Evolutionary conservation across 2,329 filamentous ascomycete genomes (phyloP), one percentile per base, ranked within the genome.

Genomic region (Cercospora berteroae): DNA sequence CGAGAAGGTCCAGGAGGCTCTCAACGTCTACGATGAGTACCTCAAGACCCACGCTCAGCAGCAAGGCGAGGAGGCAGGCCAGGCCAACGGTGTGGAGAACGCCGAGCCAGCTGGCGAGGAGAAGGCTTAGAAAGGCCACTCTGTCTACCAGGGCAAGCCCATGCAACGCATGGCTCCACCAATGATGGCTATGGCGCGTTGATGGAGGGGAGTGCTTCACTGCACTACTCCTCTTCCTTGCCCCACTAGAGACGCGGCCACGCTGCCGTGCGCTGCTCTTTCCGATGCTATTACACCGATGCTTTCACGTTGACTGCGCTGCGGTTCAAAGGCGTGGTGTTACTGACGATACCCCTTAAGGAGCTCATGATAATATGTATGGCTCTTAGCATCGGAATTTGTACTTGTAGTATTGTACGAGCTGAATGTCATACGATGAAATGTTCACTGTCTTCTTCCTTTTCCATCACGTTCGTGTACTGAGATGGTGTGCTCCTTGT

Each of bases 1-100:
- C 80, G 88, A 90, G 81, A 99, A 99, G 90, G 95, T 99, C 68
- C 93, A 97, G 69, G 95, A 99, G 85, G 95, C 95, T 73, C 90
- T 99, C 79, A 92, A 88, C 74, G 95, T 99, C 76, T 99, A 98
- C 81, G 93, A 99, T 78, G 95, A 99, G 82, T 99, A 99, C 81
- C 90, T 98, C 83, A 98, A 98, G 89, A 88, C 88, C 78, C 92
- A 95, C 80, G 79, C 80, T 70, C 77, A 75, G 62, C 42, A 69
- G 25, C 81, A 83, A 25, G 66, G 66, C 64, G 73, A 65, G 20
- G 70, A 67, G 59, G 63, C 67, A 20, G 67, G 65, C 62, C 73
- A 74, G 61, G 60, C 74, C 65, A 78, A 78, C 69, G 77, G 77
- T 67, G 68, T 72, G 29, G 75, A 77, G 68, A 77, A 78, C 73